Conservation (phyloP, 768 basidiomycete species). For the Kwoniella heveanensis region DNA sequence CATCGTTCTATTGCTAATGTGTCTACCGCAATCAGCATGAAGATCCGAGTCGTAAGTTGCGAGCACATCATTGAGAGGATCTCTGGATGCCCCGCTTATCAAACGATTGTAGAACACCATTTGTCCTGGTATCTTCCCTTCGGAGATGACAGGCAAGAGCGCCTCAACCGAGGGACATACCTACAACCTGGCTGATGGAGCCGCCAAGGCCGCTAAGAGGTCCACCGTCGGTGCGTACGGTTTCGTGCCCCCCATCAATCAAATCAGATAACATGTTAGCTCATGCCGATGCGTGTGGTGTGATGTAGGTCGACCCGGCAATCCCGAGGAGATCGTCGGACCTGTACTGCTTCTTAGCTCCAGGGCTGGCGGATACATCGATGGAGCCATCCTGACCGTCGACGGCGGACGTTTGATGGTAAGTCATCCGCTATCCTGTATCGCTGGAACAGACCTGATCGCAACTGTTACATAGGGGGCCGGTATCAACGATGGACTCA, state of each 20-base stretch:
- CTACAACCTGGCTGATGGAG: conserved; percentile 29
- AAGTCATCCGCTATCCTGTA: too few relatives aligned
- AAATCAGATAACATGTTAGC: background rate
- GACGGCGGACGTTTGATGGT: conserved; percentile 50
- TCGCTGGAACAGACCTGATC: too few relatives aligned
- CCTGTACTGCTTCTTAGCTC: conserved; percentile 45
- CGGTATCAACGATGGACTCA: conserved; percentile 33
- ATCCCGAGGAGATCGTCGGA: conserved; percentile 52
- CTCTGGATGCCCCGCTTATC: background rate
- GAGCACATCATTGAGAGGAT: background rate
- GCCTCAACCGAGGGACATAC: conserved; percentile 17
- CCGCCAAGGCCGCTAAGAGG: conserved; percentile 29
- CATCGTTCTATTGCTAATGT: background rate
- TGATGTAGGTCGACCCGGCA: conserved; percentile 44
- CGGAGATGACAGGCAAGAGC: conserved; percentile 50
- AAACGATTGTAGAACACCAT: conserved; percentile 35
- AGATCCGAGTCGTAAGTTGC: conserved; percentile 49
- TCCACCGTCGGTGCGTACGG: conserved; percentile 27
- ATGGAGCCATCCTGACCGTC: conserved; percentile 43
- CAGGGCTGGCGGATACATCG: conserved; percentile 46
- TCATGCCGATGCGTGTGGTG: background rate
- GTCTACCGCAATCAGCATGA: conserved; percentile 31
- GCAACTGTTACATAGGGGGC: conserved; percentile 12
- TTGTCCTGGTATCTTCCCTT: conserved; percentile 54
- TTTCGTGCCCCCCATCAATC: too few relatives aligned